Percentiles rank a stretch among this genome's conserved stretches.
These are phyloP conservation scores for Citrus trifoliata DNA, from an alignment of 345 rosid genomes.

Conservation along the genomic window DNA sequence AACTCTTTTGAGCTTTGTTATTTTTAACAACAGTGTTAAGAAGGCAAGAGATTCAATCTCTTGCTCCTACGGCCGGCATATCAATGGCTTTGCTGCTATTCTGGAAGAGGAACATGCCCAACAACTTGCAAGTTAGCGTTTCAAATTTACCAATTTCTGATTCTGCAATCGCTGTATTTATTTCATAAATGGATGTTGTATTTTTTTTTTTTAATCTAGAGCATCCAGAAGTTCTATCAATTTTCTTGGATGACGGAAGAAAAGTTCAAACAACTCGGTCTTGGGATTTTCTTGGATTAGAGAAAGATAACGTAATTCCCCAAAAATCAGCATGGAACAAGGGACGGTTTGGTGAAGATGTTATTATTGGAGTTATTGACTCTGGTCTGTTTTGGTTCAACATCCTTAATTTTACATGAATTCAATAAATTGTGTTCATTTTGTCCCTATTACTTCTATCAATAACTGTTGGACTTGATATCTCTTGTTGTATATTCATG, in stretches of 20 bases:
- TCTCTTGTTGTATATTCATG: too few relatives aligned
- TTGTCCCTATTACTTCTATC: too few relatives aligned
- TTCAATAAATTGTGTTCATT: neutral
- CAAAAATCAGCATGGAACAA: slow-evolving; percentile 39
- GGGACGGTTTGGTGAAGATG: slow-evolving; percentile 47
- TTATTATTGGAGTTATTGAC: slow-evolving; percentile 61
- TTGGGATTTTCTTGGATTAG: slow-evolving; percentile 61
- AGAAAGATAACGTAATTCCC: slow-evolving; percentile 34
- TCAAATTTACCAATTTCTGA: neutral
- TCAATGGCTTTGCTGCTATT: slow-evolving; percentile 37
- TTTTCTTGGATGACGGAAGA: slow-evolving; percentile 50
- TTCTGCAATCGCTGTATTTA: too few relatives aligned
- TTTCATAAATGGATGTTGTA: too few relatives aligned
- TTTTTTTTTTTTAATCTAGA: slow-evolving; percentile 23
- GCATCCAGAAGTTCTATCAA: slow-evolving; percentile 57
- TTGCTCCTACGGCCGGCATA: slow-evolving; percentile 29
- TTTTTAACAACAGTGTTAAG: slow-evolving; percentile 7
- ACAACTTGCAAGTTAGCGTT: slow-evolving; percentile 22
- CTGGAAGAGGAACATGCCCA: slow-evolving; percentile 28
- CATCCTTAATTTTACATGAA: too few relatives aligned
- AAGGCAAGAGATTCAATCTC: slow-evolving; percentile 18
- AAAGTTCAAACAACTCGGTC: slow-evolving; percentile 59
- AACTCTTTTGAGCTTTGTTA: neutral
- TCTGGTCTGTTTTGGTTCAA: slow-evolving; percentile 28
- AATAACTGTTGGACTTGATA: too few relatives aligned